Base-by-base conservation (phyloP, 2,329 filamentous ascomycete species). In the Arthrocladium fulminans region DNA sequence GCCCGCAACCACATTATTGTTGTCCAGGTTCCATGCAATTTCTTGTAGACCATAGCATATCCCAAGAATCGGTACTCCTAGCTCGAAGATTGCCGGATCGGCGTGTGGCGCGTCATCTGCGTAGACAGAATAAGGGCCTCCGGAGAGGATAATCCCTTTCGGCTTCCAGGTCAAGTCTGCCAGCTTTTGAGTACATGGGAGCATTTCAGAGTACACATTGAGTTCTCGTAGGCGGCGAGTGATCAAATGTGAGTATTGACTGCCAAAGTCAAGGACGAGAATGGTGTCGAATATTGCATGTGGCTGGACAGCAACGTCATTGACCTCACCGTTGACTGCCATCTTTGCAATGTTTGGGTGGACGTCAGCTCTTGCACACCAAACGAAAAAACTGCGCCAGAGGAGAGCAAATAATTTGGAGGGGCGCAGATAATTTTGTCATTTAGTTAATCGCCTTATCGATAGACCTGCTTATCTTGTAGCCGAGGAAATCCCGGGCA, bases 151-250 rank as follows among this genome's bases (percentile, higher is more conserved):
- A 55, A 97, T 81, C 57, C 89, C 90, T 63, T 84, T 85, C 17
- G 90, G 90, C 63, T 81, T 88, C 73, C 78, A 94, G 40, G 73
- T 64, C 27, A 95, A 75, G 48, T 92, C 86, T 5, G 78, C 71
- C 19, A 94, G 68, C 72, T 90, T 90, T 60, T 84, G 81, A 39
- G 84, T 94, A 68, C 88, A 94, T 19, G 86, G 86, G 37, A 94
- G 79, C 82, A 94, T 84, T 71, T 95, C 88, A 53, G 81, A 81
- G 73, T 86, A 95, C 65, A 94, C 77, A 70, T 83, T 84, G 67
- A 94, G 76, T 59, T 84, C 80, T 58, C 88, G 78, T 23, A 94
- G 75, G 27, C 86, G 79, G 47, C 86, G 75, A 8, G 81, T 80
- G 61, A 89, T 88, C 32, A 89, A 72, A 65, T 88, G 84, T 34